Evolutionary conservation across 139 green algal genomes (phyloP), one percentile per base, ranked within the genome.

Genomic region (Parachlorella kessleri): DNA sequence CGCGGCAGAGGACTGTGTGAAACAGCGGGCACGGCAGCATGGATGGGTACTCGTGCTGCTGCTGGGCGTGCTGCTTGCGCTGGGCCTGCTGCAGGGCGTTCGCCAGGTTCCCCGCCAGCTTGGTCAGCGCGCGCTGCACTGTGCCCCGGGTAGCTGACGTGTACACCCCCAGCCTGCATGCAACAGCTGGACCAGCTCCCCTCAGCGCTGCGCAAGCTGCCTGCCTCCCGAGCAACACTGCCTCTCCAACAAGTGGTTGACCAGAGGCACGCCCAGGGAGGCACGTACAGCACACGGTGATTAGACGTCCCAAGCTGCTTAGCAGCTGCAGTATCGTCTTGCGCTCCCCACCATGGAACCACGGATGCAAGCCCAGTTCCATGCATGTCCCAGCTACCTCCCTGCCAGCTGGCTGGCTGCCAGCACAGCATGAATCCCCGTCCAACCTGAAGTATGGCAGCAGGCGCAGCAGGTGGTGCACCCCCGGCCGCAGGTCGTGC

Each of bases 391-490:
- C n/a, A n/a, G n/a, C n/a, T n/a, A n/a, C n/a, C n/a, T n/a, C n/a
- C n/a, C n/a, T n/a, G 66, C 66, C 9, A 6, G 7, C 66, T 48
- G 66, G n/a, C 8, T 6, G 30, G 66, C 30, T 6, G 6, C 30
- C 10, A 28, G 48, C 48, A 10, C 48, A 59, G 48, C 48, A 10
- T 18, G 10, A 18, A 28, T 10, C 48, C 48, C 48, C 10, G 10
- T 10, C 40, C 40, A 40, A 75, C 40, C 72, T 38, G 77, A 66
- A 87, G 76, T 87, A 72, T 23, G 71, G 71, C 36, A 78, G 55
- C 64, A 87, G 72, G 40, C 72, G 70, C 42, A 87, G 67, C 42
- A 87, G 72, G 64, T 84, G 68, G 42, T 81, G 54, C 68, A 75
- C 48, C 14, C 82, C 82, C 7, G 82, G 82, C 3, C 82, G 65